Evolutionary conservation across 2,329 filamentous ascomycete species (phyloP).

Genomic region (Ophiostoma ulmi): DNA sequence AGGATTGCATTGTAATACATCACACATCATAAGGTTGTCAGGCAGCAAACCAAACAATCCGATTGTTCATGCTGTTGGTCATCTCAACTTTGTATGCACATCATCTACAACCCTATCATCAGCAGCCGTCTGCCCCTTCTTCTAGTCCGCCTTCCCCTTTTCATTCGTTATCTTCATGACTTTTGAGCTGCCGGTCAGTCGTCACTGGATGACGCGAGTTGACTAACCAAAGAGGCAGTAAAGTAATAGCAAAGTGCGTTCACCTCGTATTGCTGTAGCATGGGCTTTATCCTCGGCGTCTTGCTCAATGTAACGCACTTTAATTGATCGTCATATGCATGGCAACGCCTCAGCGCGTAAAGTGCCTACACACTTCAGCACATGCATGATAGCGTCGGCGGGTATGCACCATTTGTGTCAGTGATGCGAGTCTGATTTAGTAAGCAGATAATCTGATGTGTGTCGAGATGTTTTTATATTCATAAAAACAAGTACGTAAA

Average conservation of each 20-base stretch:
- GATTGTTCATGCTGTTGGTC: no score
- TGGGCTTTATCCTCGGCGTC: not conserved
- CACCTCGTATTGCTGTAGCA: not conserved
- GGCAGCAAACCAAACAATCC: no score
- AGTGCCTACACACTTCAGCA: not conserved
- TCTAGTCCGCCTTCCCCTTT: not conserved
- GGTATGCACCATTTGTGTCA: conserved; percentile 18
- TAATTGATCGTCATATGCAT: not conserved
- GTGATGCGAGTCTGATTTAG: not conserved
- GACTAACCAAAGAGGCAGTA: not conserved
- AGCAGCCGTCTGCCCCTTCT: not conserved
- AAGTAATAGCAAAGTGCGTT: not conserved
- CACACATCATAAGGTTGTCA: not conserved
- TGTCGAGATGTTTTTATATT: not conserved
- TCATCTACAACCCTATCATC: no score
- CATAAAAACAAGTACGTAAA: no score
- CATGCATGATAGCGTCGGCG: conserved; percentile 22
- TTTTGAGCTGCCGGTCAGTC: no score
- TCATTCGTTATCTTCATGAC: no score
- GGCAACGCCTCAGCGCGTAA: conserved; percentile 11
- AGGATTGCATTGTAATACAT: not conserved
- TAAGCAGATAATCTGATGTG: not conserved
- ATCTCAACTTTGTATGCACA: no score
- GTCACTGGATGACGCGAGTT: not conserved
- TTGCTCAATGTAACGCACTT: not conserved